Evolutionary conservation across 352 stramenopile species (phyloP).

Genomic region (Globisporangium iwayamae): DNA sequence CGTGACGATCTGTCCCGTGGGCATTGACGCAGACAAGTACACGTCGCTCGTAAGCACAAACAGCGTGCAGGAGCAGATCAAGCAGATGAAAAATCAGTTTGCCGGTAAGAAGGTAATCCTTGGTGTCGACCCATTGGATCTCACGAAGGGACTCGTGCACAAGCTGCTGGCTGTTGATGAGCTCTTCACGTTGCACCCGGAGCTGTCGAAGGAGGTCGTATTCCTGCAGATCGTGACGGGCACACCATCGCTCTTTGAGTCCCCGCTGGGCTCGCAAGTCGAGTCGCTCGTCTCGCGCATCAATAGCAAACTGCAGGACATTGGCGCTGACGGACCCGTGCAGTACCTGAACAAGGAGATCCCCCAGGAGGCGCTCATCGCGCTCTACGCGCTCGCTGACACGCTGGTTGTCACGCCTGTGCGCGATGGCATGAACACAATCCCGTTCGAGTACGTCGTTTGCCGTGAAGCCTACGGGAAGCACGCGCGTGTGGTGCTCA

Average conservation of each 20-base stretch:
- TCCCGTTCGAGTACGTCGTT: conserved; percentile 89
- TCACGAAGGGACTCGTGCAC: conserved; percentile 89
- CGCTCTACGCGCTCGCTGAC: conserved; percentile 85
- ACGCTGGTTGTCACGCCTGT: conserved; percentile 82
- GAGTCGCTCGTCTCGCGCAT: conserved; percentile 89
- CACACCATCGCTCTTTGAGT: conserved; percentile 37
- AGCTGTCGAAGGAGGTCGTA: conserved; percentile 92
- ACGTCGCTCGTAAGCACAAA: conserved; percentile 56
- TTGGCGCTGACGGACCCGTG: conserved; percentile 79
- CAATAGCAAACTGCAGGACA: conserved; percentile 90
- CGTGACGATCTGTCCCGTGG: conserved; percentile 85
- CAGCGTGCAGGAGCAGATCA: conserved; percentile 61
- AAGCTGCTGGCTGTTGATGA: conserved; percentile 90
- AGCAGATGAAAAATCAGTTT: conserved; percentile 61
- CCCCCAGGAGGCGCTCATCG: conserved; percentile 80
- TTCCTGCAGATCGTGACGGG: conserved; percentile 92
- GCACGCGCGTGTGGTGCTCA: conserved; percentile 85
- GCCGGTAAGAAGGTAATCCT: conserved; percentile 83
- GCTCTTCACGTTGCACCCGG: conserved; percentile 79
- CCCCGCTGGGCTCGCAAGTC: conserved; percentile 80
- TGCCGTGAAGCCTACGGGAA: conserved; percentile 70
- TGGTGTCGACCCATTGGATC: conserved; percentile 79
- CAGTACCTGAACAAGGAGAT: conserved; percentile 92
- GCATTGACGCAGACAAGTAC: conserved; percentile 85
- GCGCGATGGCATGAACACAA: conserved; percentile 90